Conservation (phyloP, 352 stramenopile genomes). For the Globisporangium cystogenes region DNA sequence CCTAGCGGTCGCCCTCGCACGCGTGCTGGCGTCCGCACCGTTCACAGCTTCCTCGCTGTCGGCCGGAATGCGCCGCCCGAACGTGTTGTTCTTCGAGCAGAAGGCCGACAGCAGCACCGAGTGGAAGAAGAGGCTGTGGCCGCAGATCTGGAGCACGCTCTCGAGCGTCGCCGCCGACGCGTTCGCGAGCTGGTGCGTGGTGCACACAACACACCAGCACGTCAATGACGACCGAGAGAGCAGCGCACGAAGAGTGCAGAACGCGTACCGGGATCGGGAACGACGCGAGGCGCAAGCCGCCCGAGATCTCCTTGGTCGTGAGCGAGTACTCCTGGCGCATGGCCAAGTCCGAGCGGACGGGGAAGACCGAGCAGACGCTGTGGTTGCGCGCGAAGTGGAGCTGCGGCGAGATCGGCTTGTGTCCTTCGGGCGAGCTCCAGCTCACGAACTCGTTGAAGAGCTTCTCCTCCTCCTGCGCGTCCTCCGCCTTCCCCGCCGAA, state of each 20-base stretch:
- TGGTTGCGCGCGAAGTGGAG: slow-evolving; percentile 73
- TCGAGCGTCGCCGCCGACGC: slow-evolving; percentile 53
- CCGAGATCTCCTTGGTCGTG: slow-evolving; percentile 84
- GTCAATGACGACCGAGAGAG: not conserved
- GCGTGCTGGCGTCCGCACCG: slow-evolving; percentile 19
- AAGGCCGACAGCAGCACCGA: slow-evolving; percentile 74
- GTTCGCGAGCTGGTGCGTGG: slow-evolving; percentile 33
- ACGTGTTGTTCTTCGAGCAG: slow-evolving; percentile 58
- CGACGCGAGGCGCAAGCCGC: slow-evolving; percentile 65
- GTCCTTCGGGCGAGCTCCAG: slow-evolving; percentile 53
- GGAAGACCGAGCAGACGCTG: slow-evolving; percentile 67
- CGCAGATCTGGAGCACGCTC: slow-evolving; percentile 74
- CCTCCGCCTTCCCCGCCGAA: slow-evolving; percentile 15
- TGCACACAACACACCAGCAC: not conserved
- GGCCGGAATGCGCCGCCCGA: slow-evolving; percentile 52
- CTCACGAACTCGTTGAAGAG: slow-evolving; percentile 84
- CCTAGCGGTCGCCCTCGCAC: too few species aligned
- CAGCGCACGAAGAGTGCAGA: not conserved
- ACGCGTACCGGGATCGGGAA: slow-evolving; percentile 71
- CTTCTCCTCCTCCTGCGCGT: slow-evolving; percentile 66
- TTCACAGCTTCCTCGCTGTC: slow-evolving; percentile 63
- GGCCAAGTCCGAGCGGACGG: slow-evolving; percentile 31
- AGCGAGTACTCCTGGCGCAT: slow-evolving; percentile 81
- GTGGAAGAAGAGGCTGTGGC: slow-evolving; percentile 85
- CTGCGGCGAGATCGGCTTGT: slow-evolving; percentile 61